These are phyloP conservation scores for Candida orba DNA, from an alignment of 805 yeast genomes.

Conservation along the genomic window DNA sequence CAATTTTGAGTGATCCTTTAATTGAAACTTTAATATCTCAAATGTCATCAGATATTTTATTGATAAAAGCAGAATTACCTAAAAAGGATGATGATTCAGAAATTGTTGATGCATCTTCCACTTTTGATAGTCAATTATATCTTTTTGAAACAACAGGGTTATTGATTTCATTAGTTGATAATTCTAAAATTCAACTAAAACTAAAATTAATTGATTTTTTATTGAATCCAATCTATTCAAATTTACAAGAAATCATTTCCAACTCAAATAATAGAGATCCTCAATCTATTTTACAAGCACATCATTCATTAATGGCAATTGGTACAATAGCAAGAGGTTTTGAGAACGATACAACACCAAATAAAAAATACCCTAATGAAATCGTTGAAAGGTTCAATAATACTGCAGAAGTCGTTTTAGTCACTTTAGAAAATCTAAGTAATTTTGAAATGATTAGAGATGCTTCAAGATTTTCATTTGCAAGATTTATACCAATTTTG, in stretches of 20 bases:
- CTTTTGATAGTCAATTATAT: slow-evolving; percentile 72
- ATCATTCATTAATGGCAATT: slow-evolving; percentile 80
- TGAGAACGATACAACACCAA: slow-evolving; percentile 29
- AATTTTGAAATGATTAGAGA: slow-evolving; percentile 68
- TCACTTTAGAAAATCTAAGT: slow-evolving; percentile 71
- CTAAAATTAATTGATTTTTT: slow-evolving; percentile 51
- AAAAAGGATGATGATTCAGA: slow-evolving; percentile 51
- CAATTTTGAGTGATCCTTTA: slow-evolving; percentile 43
- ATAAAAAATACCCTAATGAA: slow-evolving; percentile 29
- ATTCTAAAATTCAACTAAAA: slow-evolving; percentile 36
- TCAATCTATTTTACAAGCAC: slow-evolving; percentile 60
- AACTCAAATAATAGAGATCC: slow-evolving; percentile 31
- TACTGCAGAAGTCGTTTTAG: slow-evolving; percentile 75
- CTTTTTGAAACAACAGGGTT: slow-evolving; percentile 84
- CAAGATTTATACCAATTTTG: slow-evolving; percentile 76
- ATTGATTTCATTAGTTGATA: slow-evolving; percentile 46
- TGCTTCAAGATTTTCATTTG: slow-evolving; percentile 79
- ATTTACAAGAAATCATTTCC: slow-evolving; percentile 59
- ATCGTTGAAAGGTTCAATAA: slow-evolving; percentile 47
- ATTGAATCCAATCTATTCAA: slow-evolving; percentile 67
- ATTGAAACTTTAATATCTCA: slow-evolving; percentile 52
- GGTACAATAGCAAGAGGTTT: slow-evolving; percentile 88
- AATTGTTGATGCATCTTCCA: slow-evolving; percentile 35
- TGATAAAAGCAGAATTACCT: slow-evolving; percentile 47
- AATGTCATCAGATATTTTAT: slow-evolving; percentile 53